These are phyloP conservation scores for Cyberlindnera meyerae DNA, from an alignment of 805 yeast genomes.

Conservation along the genomic window DNA sequence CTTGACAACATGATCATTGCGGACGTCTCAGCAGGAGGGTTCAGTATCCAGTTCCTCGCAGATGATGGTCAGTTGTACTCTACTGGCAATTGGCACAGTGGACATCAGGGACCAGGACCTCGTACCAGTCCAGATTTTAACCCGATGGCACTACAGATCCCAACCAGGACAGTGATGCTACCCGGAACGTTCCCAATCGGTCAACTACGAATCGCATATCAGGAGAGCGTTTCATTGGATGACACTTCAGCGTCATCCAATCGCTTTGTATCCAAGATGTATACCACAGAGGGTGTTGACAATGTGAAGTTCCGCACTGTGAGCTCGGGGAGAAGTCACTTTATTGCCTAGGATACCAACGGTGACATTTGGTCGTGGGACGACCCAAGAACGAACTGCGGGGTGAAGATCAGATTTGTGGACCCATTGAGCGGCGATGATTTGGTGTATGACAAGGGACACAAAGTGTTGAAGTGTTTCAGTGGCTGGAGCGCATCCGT, in stretches of 20 bases:
- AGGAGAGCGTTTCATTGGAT: neutral
- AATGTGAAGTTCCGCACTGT: constrained; percentile 40
- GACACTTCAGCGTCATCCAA: constrained; percentile 2
- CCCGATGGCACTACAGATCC: neutral
- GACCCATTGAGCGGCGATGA: constrained; percentile 5
- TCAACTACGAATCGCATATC: too few species aligned
- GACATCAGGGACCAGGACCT: constrained; percentile 38
- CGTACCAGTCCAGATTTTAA: constrained; percentile 32
- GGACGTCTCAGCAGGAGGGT: constrained; percentile 62
- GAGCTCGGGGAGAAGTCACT: constrained; percentile 61
- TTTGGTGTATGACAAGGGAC: constrained; percentile 26
- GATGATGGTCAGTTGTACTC: constrained; percentile 50
- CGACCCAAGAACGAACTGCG: constrained; percentile 31
- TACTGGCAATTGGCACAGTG: constrained; percentile 46
- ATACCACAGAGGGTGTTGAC: constrained; percentile 13
- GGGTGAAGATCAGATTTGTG: constrained; percentile 40
- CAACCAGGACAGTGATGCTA: too few species aligned
- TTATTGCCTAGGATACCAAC: constrained; percentile 50
- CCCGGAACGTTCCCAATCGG: too few species aligned
- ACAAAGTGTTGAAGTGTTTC: constrained; percentile 40
- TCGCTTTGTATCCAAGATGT: constrained; percentile 14
- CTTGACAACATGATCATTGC: constrained; percentile 33
- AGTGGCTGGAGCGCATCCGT: constrained; percentile 69
- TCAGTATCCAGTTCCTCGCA: constrained; percentile 53
- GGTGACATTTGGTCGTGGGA: constrained; percentile 63